These are phyloP conservation scores for Plantago elongata DNA, from an alignment of 257 asterid species.

Conservation along the genomic window DNA sequence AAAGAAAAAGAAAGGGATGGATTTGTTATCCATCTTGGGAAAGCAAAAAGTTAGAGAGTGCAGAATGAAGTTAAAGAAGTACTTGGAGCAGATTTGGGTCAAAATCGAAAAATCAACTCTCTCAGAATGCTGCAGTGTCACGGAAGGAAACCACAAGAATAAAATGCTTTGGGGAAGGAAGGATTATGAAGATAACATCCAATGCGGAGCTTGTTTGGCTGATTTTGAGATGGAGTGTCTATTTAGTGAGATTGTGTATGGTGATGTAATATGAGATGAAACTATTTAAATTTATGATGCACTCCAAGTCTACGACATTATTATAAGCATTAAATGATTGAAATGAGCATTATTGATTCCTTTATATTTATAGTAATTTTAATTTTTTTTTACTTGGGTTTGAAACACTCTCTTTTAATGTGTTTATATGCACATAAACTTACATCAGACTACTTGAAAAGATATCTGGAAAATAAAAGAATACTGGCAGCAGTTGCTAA, in stretches of 20 bases:
- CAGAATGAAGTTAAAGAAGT: constrained; percentile 10
- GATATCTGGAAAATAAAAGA: no score
- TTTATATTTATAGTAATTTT: no score
- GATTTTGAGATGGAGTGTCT: neutral
- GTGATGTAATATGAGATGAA: neutral
- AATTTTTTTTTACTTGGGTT: no score
- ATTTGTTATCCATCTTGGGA: neutral
- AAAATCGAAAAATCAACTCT: neutral
- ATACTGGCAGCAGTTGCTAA: no score
- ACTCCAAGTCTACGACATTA: neutral
- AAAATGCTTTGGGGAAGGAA: neutral
- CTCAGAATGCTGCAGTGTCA: constrained; percentile 12
- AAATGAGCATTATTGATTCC: no score
- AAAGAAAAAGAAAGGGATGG: constrained; percentile 6
- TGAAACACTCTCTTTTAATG: no score
- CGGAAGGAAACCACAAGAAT: constrained; percentile 2
- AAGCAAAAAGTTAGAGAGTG: neutral
- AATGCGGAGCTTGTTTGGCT: constrained; percentile 1
- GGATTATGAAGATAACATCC: constrained; percentile 4
- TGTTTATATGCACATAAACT: no score
- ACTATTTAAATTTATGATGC: neutral
- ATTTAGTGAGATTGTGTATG: neutral
- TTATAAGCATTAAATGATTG: neutral
- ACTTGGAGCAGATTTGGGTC: constrained; percentile 10
- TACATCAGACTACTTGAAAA: no score